Percentiles rank a stretch among this genome's conserved stretches.
These are phyloP conservation scores for Boletellus dicymbophilus DNA, from an alignment of 1,284 basidiomycete species.

Conservation along the genomic window DNA sequence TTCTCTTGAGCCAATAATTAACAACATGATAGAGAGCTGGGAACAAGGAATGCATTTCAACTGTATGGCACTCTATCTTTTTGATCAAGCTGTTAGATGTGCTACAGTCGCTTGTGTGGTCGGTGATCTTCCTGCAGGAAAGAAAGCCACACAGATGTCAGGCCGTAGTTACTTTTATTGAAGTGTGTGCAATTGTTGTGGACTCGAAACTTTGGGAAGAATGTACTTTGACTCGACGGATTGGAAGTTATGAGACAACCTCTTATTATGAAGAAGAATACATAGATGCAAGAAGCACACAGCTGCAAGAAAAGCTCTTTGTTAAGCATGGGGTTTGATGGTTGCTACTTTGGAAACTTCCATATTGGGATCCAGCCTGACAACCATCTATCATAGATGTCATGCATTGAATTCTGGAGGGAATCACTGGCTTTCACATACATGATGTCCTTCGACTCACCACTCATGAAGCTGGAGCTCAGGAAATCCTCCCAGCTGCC, in stretches of 20 bases:
- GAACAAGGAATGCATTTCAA: slow-evolving; percentile 25
- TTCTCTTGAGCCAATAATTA: slow-evolving; percentile 25
- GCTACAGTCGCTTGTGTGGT: slow-evolving; percentile 27
- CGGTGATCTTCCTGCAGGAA: slow-evolving; percentile 37
- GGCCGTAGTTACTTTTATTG: slow-evolving; percentile 31
- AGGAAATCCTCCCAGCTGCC: background rate
- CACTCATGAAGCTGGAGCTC: background rate
- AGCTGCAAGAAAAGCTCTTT: slow-evolving; percentile 2
- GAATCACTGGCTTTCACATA: background rate
- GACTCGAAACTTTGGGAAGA: slow-evolving; percentile 10
- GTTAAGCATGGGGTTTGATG: background rate
- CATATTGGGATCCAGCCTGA: background rate
- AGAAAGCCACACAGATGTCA: slow-evolving; percentile 23
- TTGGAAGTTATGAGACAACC: slow-evolving; percentile 21
- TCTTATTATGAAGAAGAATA: slow-evolving; percentile 22
- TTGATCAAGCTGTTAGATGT: slow-evolving; percentile 3
- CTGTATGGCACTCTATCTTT: slow-evolving; percentile 9
- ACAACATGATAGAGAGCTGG: slow-evolving; percentile 30
- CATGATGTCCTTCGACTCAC: background rate
- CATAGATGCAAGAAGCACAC: slow-evolving; percentile 4
- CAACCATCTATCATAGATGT: background rate
- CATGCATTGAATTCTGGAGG: slow-evolving; percentile 1
- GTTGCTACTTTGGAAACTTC: slow-evolving; percentile 1
- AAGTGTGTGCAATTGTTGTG: slow-evolving; percentile 27
- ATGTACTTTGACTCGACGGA: slow-evolving; percentile 30